phyloP scores from a whole-genome alignment of 179 eudicot genomes.

The Actinidia arguta region DNA sequence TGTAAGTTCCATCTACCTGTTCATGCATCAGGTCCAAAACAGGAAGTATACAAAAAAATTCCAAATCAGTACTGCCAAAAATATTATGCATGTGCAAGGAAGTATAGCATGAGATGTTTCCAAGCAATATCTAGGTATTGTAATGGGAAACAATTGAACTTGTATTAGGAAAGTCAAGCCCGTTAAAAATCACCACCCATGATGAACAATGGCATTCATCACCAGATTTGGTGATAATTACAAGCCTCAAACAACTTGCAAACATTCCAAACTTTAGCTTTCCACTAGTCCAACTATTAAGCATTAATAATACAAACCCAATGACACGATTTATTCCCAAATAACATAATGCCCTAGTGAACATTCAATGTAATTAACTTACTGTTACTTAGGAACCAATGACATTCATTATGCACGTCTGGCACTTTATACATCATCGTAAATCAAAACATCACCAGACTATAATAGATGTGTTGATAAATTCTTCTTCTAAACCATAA shows the following conservation, averaged over 20 bases:
- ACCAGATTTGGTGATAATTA: neutral
- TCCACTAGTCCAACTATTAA: neutral
- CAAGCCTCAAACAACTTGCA: neutral
- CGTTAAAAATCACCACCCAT: neutral
- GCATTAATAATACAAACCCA: neutral
- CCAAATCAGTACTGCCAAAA: neutral
- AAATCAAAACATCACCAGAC: neutral
- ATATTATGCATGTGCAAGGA: neutral
- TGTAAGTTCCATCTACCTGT: slow-evolving; percentile 91
- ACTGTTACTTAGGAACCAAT: neutral
- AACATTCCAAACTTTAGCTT: neutral
- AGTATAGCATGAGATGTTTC: neutral
- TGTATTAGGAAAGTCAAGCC: neutral
- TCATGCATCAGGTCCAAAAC: slow-evolving; percentile 24
- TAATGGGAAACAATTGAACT: neutral
- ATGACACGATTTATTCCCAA: neutral
- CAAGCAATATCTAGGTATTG: neutral
- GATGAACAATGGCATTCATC: neutral
- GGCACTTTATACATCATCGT: neutral
- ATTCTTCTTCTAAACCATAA: slow-evolving; percentile 4
- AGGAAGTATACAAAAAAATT: slow-evolving; percentile 13
- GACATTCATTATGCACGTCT: neutral
- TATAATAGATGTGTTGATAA: neutral
- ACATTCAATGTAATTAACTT: neutral
- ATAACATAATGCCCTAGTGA: neutral